Percentiles rank a stretch among this genome's conserved stretches.
Conservation (phyloP, 768 basidiomycete genomes). For the Boletus subparvulus region DNA sequence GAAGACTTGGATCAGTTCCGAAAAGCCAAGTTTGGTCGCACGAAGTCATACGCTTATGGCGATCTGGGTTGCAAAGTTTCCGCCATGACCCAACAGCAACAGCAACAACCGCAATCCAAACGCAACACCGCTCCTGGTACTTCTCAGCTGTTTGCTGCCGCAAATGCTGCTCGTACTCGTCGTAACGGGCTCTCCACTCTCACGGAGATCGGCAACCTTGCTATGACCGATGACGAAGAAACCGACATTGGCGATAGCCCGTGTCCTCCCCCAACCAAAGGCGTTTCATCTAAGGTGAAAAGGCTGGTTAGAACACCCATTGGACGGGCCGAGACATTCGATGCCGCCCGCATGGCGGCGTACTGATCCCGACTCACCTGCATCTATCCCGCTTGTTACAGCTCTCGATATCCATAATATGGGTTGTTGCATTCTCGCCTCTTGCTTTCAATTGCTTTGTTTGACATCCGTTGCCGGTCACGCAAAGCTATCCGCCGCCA, state of each 20-base stretch:
- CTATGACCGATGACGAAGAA: slow-evolving; percentile 71
- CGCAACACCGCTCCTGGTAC: slow-evolving; percentile 67
- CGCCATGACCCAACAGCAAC: slow-evolving; percentile 37
- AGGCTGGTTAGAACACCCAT: slow-evolving; percentile 51
- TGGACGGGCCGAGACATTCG: slow-evolving; percentile 67
- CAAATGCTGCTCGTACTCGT: slow-evolving; percentile 64
- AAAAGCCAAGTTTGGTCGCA: slow-evolving; percentile 81
- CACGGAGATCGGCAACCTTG: slow-evolving; percentile 62
- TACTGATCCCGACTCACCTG: slow-evolving; percentile 35
- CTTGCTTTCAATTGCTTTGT: slow-evolving; percentile 8
- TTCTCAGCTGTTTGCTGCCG: slow-evolving; percentile 63
- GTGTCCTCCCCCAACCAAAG: slow-evolving; percentile 76
- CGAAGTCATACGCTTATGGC: slow-evolving; percentile 92
- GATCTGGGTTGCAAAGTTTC: slow-evolving; percentile 53
- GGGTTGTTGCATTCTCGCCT: not conserved
- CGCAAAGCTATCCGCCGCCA: slow-evolving; percentile 5
- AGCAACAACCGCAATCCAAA: slow-evolving; percentile 47
- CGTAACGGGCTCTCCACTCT: slow-evolving; percentile 64
- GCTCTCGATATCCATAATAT: not conserved
- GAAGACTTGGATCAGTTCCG: slow-evolving; percentile 93
- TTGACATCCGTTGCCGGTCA: slow-evolving; percentile 4
- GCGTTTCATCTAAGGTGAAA: slow-evolving; percentile 54
- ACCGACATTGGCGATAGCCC: slow-evolving; percentile 83
- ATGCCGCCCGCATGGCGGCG: slow-evolving; percentile 52
- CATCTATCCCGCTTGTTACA: not conserved